These are phyloP conservation scores for Gossypium bickii DNA, from an alignment of 345 rosid genomes.

Conservation along the genomic window DNA sequence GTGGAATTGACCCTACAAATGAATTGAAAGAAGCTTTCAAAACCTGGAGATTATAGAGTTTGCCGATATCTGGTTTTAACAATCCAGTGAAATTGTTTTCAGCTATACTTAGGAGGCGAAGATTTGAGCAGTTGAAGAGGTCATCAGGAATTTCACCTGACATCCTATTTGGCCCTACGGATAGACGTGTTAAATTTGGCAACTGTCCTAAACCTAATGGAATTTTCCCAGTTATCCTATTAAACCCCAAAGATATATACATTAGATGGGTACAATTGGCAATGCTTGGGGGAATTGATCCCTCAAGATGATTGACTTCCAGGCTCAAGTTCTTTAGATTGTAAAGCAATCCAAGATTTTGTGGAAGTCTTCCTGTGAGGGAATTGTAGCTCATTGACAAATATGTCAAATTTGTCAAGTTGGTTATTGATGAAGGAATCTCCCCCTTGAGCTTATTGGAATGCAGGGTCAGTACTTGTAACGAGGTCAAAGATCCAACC, in stretches of 20 bases:
- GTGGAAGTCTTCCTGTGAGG: constrained; percentile 62
- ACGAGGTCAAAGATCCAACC: constrained; percentile 52
- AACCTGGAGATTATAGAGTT: constrained; percentile 43
- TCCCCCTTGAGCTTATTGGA: constrained; percentile 53
- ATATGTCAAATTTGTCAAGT: constrained; percentile 54
- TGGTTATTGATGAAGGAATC: constrained; percentile 62
- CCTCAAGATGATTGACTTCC: constrained; percentile 50
- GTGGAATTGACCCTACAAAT: constrained; percentile 60
- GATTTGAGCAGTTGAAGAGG: constrained; percentile 62
- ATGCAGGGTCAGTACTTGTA: constrained; percentile 58
- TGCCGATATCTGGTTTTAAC: constrained; percentile 54
- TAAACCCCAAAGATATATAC: constrained; percentile 33
- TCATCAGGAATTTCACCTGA: constrained; percentile 76
- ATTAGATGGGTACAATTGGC: constrained; percentile 57
- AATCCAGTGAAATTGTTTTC: constrained; percentile 54
- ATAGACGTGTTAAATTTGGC: constrained; percentile 44
- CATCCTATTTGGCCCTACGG: constrained; percentile 41
- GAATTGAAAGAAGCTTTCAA: constrained; percentile 41
- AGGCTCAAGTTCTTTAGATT: constrained; percentile 60
- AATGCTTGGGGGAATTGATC: constrained; percentile 68
- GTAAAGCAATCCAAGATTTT: constrained; percentile 52
- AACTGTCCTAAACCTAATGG: constrained; percentile 58
- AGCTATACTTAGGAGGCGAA: constrained; percentile 29
- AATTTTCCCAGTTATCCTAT: constrained; percentile 48
- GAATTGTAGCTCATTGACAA: constrained; percentile 53